phyloP scores from a whole-genome alignment of 2,329 filamentous ascomycete genomes.

The Stagonosporopsis tanaceti region DNA sequence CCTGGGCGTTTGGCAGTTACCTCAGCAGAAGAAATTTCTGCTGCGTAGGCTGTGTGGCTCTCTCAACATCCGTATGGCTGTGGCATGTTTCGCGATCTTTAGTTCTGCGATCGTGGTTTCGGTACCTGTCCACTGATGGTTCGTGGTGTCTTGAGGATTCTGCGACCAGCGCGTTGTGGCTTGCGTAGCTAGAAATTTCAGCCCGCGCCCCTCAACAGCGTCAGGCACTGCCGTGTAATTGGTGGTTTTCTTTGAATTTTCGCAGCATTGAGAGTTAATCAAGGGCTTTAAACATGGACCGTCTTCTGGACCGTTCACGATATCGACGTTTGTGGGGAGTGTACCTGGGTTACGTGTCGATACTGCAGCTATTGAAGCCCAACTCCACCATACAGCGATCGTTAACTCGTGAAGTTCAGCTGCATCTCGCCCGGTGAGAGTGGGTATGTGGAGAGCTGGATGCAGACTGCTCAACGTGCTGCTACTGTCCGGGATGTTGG shows the following conservation, averaged over 20 bases:
- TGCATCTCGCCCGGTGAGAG: constrained; percentile 1
- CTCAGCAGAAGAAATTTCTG: neutral
- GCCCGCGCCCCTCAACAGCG: constrained; percentile 13
- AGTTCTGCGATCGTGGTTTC: neutral
- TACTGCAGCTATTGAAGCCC: constrained; percentile 6
- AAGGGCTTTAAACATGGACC: neutral
- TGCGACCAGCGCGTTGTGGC: constrained; percentile 10
- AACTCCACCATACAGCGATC: constrained; percentile 3
- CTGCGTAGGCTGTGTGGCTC: neutral
- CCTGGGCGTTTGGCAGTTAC: neutral
- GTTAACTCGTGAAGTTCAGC: neutral
- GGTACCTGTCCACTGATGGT: constrained; percentile 6
- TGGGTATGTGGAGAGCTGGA: neutral
- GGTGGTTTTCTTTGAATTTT: constrained; percentile 3
- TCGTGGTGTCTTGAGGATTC: neutral
- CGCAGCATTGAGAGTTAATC: neutral
- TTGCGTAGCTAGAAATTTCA: constrained; percentile 7
- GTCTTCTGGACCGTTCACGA: constrained; percentile 8
- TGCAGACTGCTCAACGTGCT: constrained; percentile 10
- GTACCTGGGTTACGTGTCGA: constrained; percentile 5
- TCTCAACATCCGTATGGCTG: neutral
- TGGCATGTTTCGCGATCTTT: neutral
- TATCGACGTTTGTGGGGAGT: constrained; percentile 4
- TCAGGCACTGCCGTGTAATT: constrained; percentile 14
- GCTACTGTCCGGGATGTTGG: constrained; percentile 5